Evolutionary conservation across 192 early-diverging fungal species (phyloP), one percentile per base, ranked within the genome.

Genomic region (Tieghemiomyces parasiticus): DNA sequence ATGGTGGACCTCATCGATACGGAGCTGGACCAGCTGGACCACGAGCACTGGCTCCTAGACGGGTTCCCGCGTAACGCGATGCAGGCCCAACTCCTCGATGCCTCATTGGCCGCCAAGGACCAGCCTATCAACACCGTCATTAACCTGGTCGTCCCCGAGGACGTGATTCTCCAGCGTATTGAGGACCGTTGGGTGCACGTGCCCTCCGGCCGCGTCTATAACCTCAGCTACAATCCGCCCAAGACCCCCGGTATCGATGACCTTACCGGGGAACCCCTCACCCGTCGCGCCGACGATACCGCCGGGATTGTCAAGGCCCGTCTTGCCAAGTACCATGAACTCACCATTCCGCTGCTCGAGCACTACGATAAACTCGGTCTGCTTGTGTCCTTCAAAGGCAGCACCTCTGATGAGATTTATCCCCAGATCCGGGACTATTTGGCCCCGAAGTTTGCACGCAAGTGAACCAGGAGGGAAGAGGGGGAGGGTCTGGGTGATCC

Each of bases 101-200:
- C 74, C 26, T 70, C 73, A 28, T 71, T 92, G 54, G 65, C 68
- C 0, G 55, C 35, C 8, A 63, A 72, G 26, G 60, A 61, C 31
- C 81, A 86, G 64, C 77, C 86, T 16, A 71, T 97, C 49, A 88
- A 88, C 65, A 64, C 88, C 10, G 92, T 95, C 20, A 78, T 96
- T 46, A 90, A 95, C 65, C 70, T 98, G 56, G 81, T 85, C 60
- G 95, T 98, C 24, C 92, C 95, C 12, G 88, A 92, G 64, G 78
- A 79, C 56, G 87, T 90, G 14, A 94, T 95, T 49, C 65, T 98
- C 58, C 74, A 89, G 61, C 79, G 95, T 12, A 93, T 98, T 49
- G 83, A 87, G 72, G 92, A 92, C 75, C 84, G 95, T 32, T 97
- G 90, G 83, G 87, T 97, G 52, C 95, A 97, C 67, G 82, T 83